Evolutionary conservation across 495 filamentous ascomycete species (phyloP).

Genomic region (Antarctomyces pellizariae): DNA sequence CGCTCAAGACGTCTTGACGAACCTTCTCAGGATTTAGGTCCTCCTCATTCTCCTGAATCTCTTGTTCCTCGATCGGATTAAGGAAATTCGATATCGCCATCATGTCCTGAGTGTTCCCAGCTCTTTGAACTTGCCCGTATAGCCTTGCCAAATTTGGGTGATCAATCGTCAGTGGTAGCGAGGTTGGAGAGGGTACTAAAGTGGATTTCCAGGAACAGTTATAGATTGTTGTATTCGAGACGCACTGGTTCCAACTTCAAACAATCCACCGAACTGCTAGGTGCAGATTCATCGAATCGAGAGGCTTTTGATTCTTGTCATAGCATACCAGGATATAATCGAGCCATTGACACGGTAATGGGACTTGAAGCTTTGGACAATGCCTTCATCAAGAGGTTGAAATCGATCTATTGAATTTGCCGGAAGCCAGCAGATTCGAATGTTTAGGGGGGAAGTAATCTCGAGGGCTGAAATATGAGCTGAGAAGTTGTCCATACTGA

Average conservation of each 20-base stretch:
- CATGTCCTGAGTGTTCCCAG: background rate
- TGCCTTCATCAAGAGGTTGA: slow-evolving; percentile 15
- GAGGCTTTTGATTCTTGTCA: background rate
- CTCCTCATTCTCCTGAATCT: background rate
- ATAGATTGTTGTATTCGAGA: slow-evolving; percentile 1
- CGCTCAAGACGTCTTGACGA: background rate
- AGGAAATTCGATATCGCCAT: slow-evolving; percentile 1
- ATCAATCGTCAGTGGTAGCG: background rate
- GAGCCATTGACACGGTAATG: slow-evolving; percentile 12
- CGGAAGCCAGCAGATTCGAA: slow-evolving; percentile 13
- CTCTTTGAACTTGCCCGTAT: background rate
- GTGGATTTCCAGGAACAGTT: slow-evolving; percentile 2
- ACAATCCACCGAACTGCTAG: slow-evolving; percentile 4
- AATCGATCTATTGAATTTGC: slow-evolving; percentile 11
- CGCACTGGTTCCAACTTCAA: background rate
- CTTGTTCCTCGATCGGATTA: slow-evolving; percentile 2
- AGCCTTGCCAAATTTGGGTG: background rate
- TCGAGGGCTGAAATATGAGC: slow-evolving; percentile 8
- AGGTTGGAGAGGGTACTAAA: background rate
- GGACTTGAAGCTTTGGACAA: slow-evolving; percentile 13
- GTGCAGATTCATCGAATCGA: background rate
- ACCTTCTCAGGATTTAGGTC: background rate
- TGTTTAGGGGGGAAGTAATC: slow-evolving; percentile 5
- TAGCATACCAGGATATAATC: slow-evolving; percentile 4
- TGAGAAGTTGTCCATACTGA: slow-evolving; percentile 13